Evolutionary conservation across 208 protist genomes (phyloP).

Genomic region (Trypanosoma grayi): DNA sequence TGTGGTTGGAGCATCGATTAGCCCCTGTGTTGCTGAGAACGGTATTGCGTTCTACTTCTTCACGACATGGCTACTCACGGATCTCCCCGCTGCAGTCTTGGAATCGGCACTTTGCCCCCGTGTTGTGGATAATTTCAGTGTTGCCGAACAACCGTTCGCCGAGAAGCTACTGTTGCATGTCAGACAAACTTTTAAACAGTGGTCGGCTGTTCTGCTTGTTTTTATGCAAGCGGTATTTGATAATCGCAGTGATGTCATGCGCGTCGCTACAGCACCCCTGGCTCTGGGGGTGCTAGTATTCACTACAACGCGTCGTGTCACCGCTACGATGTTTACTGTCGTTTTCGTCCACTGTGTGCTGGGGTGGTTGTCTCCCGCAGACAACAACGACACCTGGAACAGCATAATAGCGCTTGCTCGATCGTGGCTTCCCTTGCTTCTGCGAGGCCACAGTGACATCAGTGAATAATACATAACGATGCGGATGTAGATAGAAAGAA

Average conservation of each 20-base stretch:
- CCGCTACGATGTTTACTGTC: neutral
- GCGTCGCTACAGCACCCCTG: conserved; percentile 1
- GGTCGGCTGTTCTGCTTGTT: conserved; percentile 10
- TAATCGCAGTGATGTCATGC: neutral
- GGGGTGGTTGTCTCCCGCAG: neutral
- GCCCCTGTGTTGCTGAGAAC: conserved; percentile 8
- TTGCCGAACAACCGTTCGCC: conserved; percentile 1
- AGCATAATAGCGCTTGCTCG: neutral
- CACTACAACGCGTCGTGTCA: neutral
- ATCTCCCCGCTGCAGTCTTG: conserved; percentile 37
- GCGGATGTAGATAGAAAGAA: too few relatives aligned
- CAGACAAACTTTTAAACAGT: conserved; percentile 15
- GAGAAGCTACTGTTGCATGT: conserved; percentile 9
- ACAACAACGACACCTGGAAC: conserved; percentile 2
- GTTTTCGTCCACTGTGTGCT: neutral
- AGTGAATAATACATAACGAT: too few relatives aligned
- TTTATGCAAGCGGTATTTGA: neutral
- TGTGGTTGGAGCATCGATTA: conserved; percentile 9
- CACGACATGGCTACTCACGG: conserved; percentile 29
- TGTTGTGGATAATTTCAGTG: neutral
- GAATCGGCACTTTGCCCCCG: neutral
- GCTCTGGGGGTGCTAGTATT: conserved; percentile 10
- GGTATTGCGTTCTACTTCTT: conserved; percentile 30
- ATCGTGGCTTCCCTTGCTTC: too few relatives aligned
- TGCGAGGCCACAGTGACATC: too few relatives aligned